Conservation (phyloP, 2,329 filamentous ascomycete genomes). For the Penicillium polonicum region DNA sequence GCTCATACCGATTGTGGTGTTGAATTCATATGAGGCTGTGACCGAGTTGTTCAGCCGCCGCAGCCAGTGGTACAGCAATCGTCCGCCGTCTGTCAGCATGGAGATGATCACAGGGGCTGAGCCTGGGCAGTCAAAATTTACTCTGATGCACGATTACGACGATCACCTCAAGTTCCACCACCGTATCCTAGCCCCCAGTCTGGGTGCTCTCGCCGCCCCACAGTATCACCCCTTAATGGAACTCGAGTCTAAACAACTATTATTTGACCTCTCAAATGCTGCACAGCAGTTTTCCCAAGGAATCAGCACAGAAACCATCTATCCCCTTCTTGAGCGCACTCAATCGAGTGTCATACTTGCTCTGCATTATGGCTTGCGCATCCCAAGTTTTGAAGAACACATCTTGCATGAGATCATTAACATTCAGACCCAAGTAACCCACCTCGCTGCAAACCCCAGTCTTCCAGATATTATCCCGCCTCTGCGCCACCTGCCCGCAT, state of each 20-base stretch:
- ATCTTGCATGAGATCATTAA: slow-evolving; percentile 49
- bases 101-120: slow-evolving; percentile 39
- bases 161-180: slow-evolving; percentile 51
- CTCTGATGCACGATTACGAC: slow-evolving; percentile 53
- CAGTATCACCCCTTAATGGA: slow-evolving; percentile 53
- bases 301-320: slow-evolving; percentile 38
- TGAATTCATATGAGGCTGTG: slow-evolving; percentile 38
- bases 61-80: slow-evolving; percentile 43
- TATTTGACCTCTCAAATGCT: slow-evolving; percentile 42
- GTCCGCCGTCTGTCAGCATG: slow-evolving; percentile 39
- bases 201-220: slow-evolving; percentile 48
- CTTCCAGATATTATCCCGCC: slow-evolving; percentile 50
- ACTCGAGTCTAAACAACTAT: slow-evolving; percentile 50
- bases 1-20: slow-evolving; percentile 39
- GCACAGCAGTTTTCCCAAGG: not conserved
- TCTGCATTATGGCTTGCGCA: slow-evolving; percentile 54
- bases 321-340: slow-evolving; percentile 52
- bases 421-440: slow-evolving; percentile 51
- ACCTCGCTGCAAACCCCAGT: slow-evolving; percentile 46
- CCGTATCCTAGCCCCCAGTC: slow-evolving; percentile 49
- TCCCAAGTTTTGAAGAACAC: slow-evolving; percentile 43
- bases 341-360: slow-evolving; percentile 54
- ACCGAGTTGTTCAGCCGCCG: slow-evolving; percentile 44
- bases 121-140: slow-evolving; percentile 24
- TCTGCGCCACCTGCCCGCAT: slow-evolving; percentile 46